Conservation (phyloP, 495 filamentous ascomycete genomes). For the Neurospora sp. region DNA sequence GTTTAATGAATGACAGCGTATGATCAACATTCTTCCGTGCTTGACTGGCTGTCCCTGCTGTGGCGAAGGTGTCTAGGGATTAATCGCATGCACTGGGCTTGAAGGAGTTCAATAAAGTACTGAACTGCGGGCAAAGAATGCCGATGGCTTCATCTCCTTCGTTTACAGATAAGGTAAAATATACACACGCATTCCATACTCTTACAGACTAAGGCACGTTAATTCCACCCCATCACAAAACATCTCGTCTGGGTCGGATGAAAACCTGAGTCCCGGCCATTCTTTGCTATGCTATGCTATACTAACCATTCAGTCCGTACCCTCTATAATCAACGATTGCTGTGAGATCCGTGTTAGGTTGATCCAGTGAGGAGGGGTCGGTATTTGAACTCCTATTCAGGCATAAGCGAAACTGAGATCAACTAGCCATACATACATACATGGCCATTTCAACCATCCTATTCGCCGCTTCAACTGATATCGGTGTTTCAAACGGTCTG, state of each 20-base stretch:
- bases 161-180: background rate
- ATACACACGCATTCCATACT: background rate
- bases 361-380: no score
- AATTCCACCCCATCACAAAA: background rate
- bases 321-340: background rate
- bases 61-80: background rate
- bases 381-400: background rate
- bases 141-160: background rate
- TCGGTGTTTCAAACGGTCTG: no score
- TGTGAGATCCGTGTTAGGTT: no score
- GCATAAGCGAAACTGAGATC: background rate
- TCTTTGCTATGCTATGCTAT: no score
- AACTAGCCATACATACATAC: background rate
- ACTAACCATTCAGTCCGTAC: background rate
- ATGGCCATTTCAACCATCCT: background rate
- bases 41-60: background rate
- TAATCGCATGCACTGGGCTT: background rate
- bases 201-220: background rate
- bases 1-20: background rate
- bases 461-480: no score
- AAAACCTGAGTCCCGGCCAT: no score
- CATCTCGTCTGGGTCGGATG: no score
- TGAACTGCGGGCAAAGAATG: background rate
- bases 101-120: background rate
- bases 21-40: background rate